phyloP scores from a whole-genome alignment of 2,329 filamentous ascomycete genomes.

The Penicillium sp. region DNA sequence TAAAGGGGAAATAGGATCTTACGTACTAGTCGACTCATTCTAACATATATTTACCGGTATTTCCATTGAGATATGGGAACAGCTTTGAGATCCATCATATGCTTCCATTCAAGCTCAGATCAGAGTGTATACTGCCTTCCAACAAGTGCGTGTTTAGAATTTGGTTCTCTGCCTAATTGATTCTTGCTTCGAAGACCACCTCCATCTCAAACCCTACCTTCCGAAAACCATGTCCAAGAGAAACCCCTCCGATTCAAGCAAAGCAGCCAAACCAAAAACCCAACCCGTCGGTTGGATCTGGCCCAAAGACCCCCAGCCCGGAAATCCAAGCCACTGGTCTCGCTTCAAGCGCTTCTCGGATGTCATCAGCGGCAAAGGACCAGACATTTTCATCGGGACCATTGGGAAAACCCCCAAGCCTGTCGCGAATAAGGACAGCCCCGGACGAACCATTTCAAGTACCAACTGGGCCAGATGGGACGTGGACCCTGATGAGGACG shows the following conservation, averaged over 20 bases:
- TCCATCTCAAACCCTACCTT: too few relatives aligned
- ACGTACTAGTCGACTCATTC: too few relatives aligned
- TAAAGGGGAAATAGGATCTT: too few relatives aligned
- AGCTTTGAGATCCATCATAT: too few relatives aligned
- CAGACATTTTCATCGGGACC: conserved; percentile 38
- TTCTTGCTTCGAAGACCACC: too few relatives aligned
- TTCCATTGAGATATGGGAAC: too few relatives aligned
- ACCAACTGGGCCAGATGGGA: conserved; percentile 16
- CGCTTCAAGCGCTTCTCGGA: conserved; percentile 30
- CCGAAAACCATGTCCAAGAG: not conserved
- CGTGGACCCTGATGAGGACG: not conserved
- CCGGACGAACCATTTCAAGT: not conserved
- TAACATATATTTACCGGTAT: too few relatives aligned
- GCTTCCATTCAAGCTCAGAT: too few relatives aligned
- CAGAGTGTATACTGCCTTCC: too few relatives aligned
- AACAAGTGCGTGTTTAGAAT: too few relatives aligned
- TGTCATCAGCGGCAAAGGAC: conserved; percentile 35
- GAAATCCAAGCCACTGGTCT: conserved; percentile 28
- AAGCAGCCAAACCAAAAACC: not conserved
- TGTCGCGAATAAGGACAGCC: not conserved
- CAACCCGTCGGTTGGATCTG: conserved; percentile 29
- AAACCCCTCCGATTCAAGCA: not conserved
- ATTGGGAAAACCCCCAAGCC: conserved; percentile 10
- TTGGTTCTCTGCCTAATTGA: too few relatives aligned
- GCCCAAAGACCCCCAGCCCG: conserved; percentile 35